These are phyloP conservation scores for Fusarium domesticum DNA, from an alignment of 2,329 filamentous ascomycete species.

Conservation along the genomic window DNA sequence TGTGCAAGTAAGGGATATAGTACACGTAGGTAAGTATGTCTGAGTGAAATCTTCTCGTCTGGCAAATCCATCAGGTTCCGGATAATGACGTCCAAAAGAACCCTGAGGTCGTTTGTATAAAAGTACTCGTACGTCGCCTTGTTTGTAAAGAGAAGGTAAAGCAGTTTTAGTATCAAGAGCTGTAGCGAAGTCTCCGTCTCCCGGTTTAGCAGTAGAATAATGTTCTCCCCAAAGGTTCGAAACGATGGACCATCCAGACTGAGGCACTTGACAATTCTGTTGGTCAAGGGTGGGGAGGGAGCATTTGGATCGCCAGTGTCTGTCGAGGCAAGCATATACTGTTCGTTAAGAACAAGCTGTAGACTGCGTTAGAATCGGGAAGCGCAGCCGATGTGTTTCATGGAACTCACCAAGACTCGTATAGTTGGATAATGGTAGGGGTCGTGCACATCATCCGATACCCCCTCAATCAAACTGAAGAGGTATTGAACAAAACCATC, in stretches of 20 bases:
- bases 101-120: slow-evolving; percentile 94
- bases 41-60: slow-evolving; percentile 70
- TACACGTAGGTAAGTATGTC: slow-evolving; percentile 93
- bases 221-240: slow-evolving; percentile 95
- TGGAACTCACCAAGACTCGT: slow-evolving; percentile 72
- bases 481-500: slow-evolving; percentile 83
- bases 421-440: slow-evolving; percentile 97
- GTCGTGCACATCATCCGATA: slow-evolving; percentile 83
- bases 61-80: slow-evolving; percentile 95
- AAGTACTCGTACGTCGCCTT: slow-evolving; percentile 94
- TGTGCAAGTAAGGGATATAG: slow-evolving; percentile 87
- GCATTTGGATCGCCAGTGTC: slow-evolving; percentile 42
- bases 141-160: slow-evolving; percentile 94
- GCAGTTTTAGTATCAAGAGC: slow-evolving; percentile 89
- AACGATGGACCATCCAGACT: slow-evolving; percentile 76
- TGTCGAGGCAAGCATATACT: slow-evolving; percentile 84
- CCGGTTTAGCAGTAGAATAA: slow-evolving; percentile 90
- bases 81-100: slow-evolving; percentile 92
- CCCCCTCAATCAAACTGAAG: slow-evolving; percentile 81
- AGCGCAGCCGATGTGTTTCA: background rate
- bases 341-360: slow-evolving; percentile 92
- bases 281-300: slow-evolving; percentile 64
- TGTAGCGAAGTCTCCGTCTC: slow-evolving; percentile 94
- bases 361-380: slow-evolving; percentile 15
- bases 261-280: slow-evolving; percentile 88